Evolutionary conservation across 768 basidiomycete genomes (phyloP), one percentile per base, ranked within the genome.

Genomic region (Auricularia auricula-judae): DNA sequence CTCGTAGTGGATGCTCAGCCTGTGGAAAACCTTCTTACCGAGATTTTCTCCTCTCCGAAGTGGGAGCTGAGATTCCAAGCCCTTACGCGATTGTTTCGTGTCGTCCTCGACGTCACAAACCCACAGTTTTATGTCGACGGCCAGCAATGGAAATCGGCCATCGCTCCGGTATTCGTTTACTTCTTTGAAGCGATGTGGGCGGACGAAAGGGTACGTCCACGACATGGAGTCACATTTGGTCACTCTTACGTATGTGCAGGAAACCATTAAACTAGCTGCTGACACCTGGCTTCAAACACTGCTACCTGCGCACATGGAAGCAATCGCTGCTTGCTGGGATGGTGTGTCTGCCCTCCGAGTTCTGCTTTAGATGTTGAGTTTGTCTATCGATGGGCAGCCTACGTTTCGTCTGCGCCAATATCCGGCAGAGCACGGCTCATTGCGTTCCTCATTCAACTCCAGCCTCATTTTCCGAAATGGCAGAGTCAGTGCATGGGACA

Each of bases 391-490:
- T 29, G 29, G 29, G 29, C 29, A 59, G 56, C 88, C 68, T 77
- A 81, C 4, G 70, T 91, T 34, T 70, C 76, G 7, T 85, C 81
- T 63, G 77, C 82, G 3, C 81, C 86, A 1, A 76, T 85, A 12
- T 65, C 76, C 1, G 87, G 88, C 62, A 82, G 86, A 16, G 74
- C 82, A 39, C 81, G 78, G 62, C 76, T 91, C 11, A 76, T 84
- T 16, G 77, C 80, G 8, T 91, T 90, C 73, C 75, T 90, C 18
- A 79, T 84, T 36, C 87, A 86, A 68, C 78, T 91, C 35, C 84
- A 78, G n/a, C 78, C 86, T 0, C 81, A 87, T 73, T 86, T 89
- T 72, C 81, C 86, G 18, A 72, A 67, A 14, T 91, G 89, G 89
- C 77, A 78, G 80, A 78, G 88, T 88, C 67, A 62, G 72, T 63